Conservation (phyloP, 2,329 filamentous ascomycete species). For the Scedosporium apiospermum region DNA sequence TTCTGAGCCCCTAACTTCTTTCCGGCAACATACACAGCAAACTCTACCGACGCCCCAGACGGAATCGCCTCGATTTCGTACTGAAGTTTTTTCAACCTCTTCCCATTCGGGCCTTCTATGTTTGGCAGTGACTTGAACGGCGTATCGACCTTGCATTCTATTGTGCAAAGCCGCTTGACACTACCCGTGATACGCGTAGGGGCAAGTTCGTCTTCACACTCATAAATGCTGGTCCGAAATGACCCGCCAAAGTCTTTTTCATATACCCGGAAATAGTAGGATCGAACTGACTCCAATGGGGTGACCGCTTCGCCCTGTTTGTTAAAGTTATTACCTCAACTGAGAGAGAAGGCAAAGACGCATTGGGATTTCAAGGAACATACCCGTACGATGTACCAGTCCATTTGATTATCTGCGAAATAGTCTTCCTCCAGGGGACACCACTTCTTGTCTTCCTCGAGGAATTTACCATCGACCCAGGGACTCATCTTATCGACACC, state of each 20-base stretch:
- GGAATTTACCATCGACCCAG: background rate
- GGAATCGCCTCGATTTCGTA: background rate
- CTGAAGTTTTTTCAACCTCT: background rate
- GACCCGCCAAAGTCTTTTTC: background rate
- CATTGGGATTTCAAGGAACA: background rate
- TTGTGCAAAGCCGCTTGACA: background rate
- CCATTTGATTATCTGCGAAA: background rate
- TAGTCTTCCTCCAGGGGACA: background rate
- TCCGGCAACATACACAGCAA: background rate
- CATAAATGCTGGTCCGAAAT: background rate
- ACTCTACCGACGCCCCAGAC: background rate
- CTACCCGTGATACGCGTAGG: background rate
- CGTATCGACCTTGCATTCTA: background rate
- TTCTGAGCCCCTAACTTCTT: background rate
- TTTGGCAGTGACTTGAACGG: background rate
- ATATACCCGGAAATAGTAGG: background rate
- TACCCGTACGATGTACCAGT: background rate
- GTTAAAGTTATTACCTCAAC: background rate
- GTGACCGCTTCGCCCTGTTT: background rate
- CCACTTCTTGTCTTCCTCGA: background rate
- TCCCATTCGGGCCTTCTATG: background rate
- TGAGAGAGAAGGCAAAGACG: background rate
- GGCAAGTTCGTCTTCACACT: background rate
- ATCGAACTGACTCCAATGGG: background rate
- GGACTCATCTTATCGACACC: background rate